A percentile compares a stretch with the other conserved stretches of the same genome.
These are phyloP conservation scores for Candida anutae DNA, from an alignment of 1,139 yeast species.

Conservation along the genomic window DNA sequence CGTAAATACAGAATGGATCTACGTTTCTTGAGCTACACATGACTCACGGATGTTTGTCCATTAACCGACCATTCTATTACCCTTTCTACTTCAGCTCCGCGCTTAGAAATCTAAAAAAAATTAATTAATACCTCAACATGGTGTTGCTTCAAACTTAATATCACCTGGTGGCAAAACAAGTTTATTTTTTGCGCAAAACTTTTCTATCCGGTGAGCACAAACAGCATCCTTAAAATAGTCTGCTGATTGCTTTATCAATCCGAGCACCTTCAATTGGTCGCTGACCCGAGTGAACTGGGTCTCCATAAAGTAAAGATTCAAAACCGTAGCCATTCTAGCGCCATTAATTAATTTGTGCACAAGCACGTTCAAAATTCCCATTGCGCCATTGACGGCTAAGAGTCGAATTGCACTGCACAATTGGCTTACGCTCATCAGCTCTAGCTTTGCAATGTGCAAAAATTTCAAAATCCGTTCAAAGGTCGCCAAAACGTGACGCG, in stretches of 20 bases:
- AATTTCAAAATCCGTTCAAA: slow-evolving; percentile 14
- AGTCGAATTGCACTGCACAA: slow-evolving; percentile 20
- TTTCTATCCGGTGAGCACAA: slow-evolving; percentile 10
- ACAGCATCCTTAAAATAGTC: slow-evolving; percentile 12
- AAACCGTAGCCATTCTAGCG: too few species aligned
- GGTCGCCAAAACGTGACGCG: slow-evolving; percentile 3
- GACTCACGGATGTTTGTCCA: too few species aligned
- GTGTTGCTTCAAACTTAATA: too few species aligned
- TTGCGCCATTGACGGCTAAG: slow-evolving; percentile 18
- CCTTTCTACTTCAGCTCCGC: too few species aligned
- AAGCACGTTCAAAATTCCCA: slow-evolving; percentile 20
- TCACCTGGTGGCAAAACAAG: too few species aligned
- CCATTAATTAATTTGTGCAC: slow-evolving; percentile 19
- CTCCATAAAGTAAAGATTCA: slow-evolving; percentile 26
- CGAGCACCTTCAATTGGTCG: slow-evolving; percentile 13
- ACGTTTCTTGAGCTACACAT: too few species aligned
- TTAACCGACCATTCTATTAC: too few species aligned
- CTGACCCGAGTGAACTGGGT: slow-evolving; percentile 9
- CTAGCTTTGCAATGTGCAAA: slow-evolving; percentile 14
- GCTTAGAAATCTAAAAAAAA: too few species aligned
- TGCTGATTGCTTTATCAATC: slow-evolving; percentile 12
- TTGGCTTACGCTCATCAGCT: slow-evolving; percentile 15
- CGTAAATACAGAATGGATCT: too few species aligned
- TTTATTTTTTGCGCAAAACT: slow-evolving; percentile 4
- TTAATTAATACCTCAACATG: too few species aligned